phyloP scores from a whole-genome alignment of 306 rosid species.

The Vigna trinervia region DNA sequence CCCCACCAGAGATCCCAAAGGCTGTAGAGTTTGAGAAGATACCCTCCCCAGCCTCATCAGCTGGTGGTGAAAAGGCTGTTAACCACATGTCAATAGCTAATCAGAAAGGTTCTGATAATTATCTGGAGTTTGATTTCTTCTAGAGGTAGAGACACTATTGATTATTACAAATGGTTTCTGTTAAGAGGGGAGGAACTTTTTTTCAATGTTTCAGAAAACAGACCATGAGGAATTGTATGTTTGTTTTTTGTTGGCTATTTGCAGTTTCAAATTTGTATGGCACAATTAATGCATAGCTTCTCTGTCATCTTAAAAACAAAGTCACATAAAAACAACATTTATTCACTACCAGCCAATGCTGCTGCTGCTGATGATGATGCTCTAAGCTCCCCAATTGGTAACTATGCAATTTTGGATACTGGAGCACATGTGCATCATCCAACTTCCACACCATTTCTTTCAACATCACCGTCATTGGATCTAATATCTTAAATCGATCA shows the following conservation, averaged over 20 bases:
- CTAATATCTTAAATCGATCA: slow-evolving; percentile 23
- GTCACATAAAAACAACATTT: slow-evolving; percentile 42
- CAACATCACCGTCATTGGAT: too few species aligned
- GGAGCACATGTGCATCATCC: slow-evolving; percentile 20
- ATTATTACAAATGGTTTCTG: slow-evolving; percentile 53
- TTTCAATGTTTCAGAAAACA: slow-evolving; percentile 61
- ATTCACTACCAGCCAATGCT: slow-evolving; percentile 25
- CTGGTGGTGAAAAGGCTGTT: slow-evolving; percentile 69
- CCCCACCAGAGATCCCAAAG: slow-evolving; percentile 96
- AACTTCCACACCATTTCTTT: not conserved
- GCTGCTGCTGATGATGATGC: slow-evolving; percentile 22
- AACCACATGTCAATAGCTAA: slow-evolving; percentile 60
- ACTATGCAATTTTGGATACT: slow-evolving; percentile 36
- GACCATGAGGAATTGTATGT: slow-evolving; percentile 67
- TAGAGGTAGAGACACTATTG: slow-evolving; percentile 59
- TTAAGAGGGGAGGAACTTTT: slow-evolving; percentile 56
- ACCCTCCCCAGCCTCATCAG: slow-evolving; percentile 73
- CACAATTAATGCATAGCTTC: slow-evolving; percentile 66
- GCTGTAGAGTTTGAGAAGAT: slow-evolving; percentile 81
- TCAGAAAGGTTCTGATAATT: slow-evolving; percentile 80
- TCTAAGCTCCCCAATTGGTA: slow-evolving; percentile 10
- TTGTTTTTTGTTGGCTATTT: slow-evolving; percentile 61
- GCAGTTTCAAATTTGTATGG: slow-evolving; percentile 63
- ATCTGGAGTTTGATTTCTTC: slow-evolving; percentile 98
- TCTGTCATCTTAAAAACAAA: slow-evolving; percentile 52